Base-by-base conservation (phyloP, 805 yeast genomes). In the Wickerhamiella siamensis region DNA sequence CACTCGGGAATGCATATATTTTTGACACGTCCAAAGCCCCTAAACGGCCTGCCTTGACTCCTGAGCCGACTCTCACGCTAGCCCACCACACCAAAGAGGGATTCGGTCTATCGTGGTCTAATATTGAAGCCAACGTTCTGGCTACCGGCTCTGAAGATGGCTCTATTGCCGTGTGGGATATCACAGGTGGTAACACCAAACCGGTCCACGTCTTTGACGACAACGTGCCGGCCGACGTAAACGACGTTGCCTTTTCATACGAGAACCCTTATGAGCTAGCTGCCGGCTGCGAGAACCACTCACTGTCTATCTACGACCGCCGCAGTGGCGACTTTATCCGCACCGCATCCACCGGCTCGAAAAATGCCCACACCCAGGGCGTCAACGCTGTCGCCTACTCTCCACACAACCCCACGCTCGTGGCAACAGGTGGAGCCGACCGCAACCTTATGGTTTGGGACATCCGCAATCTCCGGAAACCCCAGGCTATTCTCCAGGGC, bases 401-500 rank as follows among this genome's bases (percentile, higher is more conserved):
- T 52, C 79, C 83, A 0, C 51, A 51, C n/a, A 58, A 67, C 32
- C 51, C 53, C 24, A 60, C 72, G 31, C 58, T 83, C 46, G 66
- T 80, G 39, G 88, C 77, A 6, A 80, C 91, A 1, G 94, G 80
- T 15, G 81, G 86, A 9, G 74, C 79, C 29, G 94, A 83, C 57
- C 74, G 76, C 52, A 63, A 76, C n/a, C 72, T 83, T 17, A 72
- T 72, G 40, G 62, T 79, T 20, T 83, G 83, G 76, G 95, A 86
- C 56, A 60, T 81, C 41, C 70, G 94, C 55, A 75, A 75, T 53
- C 65, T 75, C 24, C 49, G 64, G 1, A 58, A 62, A 12, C 82
- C 86, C 22, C 51, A 81, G 26, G 70, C 88, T 51, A 70, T 71
- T 43, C 61, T 84, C 15, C 72, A 68, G 49, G 93, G 91, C 17